A percentile compares a stretch with the other conserved stretches of the same genome.
Conservation (phyloP, 768 basidiomycete species). For the Leucocoprinus birnbaumii region DNA sequence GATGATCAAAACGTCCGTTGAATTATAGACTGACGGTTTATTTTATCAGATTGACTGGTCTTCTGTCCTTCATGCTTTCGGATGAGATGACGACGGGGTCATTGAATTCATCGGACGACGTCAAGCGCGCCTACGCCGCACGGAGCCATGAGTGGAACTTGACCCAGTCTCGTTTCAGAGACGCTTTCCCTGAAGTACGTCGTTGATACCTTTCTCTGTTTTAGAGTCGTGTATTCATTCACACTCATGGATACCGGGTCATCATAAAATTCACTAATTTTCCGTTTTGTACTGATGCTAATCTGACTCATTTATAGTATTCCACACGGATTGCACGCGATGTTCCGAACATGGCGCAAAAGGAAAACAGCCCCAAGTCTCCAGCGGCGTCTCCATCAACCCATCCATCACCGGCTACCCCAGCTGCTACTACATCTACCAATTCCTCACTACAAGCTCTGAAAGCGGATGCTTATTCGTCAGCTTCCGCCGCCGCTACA, state of each 20-base stretch:
- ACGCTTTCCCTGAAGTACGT: slow-evolving; percentile 85
- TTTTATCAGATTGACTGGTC: slow-evolving; percentile 76
- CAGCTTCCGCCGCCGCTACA: slow-evolving; percentile 8
- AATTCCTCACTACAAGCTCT: slow-evolving; percentile 5
- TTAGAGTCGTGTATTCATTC: slow-evolving; percentile 6
- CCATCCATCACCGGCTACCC: not conserved
- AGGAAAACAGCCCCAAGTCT: slow-evolving; percentile 56
- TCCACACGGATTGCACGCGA: slow-evolving; percentile 63
- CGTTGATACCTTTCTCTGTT: slow-evolving; percentile 5
- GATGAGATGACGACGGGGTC: slow-evolving; percentile 98
- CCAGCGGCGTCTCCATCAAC: slow-evolving; percentile 15
- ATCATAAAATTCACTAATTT: slow-evolving; percentile 6
- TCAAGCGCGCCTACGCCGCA: slow-evolving; percentile 75
- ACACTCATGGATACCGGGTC: slow-evolving; percentile 12
- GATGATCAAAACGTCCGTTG: not conserved
- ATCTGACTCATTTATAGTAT: slow-evolving; percentile 45
- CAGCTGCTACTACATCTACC: not conserved
- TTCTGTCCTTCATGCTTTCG: slow-evolving; percentile 91
- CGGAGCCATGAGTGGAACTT: slow-evolving; percentile 89
- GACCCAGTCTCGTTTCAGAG: slow-evolving; percentile 72
- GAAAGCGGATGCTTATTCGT: not conserved
- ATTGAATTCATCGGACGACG: slow-evolving; percentile 71
- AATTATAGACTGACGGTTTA: slow-evolving; percentile 10
- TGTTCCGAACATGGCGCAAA: slow-evolving; percentile 92
- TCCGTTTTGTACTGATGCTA: not conserved